Base-by-base conservation (phyloP, 108 stramenopile species). In the Cyclotella choctawhatcheeana region DNA sequence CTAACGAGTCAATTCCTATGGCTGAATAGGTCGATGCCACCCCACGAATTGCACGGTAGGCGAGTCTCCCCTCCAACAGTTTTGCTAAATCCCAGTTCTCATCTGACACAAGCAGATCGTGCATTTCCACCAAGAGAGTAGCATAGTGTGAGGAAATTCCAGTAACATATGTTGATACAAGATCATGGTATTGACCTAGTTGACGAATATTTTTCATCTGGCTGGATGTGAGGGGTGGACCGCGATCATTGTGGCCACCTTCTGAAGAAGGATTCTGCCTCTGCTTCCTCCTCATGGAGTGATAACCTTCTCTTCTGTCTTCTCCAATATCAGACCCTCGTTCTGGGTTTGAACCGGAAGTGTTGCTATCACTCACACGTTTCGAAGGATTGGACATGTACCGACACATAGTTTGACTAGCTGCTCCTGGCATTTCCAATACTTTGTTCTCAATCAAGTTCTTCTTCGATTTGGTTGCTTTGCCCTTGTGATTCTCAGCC, bases 81-180 rank as follows among this genome's bases (percentile, higher is more conserved):
- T 71, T 78, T 44, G 77, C 77, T 25, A 78, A 44, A 35, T 44
- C 69, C 77, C 77, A 78, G 54, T 78, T 78, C 37, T 56, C 77
- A 65, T 78, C 77, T 18, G 8, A 0, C 1, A 29, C 45, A 0
- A 78, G 77, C 34, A 71, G 37, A 51, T 21, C 63, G 31, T 35
- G 21, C 77, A 78, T 78, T 66, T 71, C 69, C n/a, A 52, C 22
- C 26, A 78, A 29, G 21, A 78, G 55, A 24, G 58, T 71, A 24
- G 77, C 77, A 43, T 59, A 78, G 31, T 78, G 77, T 21, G 33
- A 45, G 31, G 64, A 34, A 66, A 69, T 78, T 18, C 77, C 77
- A 10, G 58, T 64, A 31, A 78, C 52, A 52, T 66, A 78, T 10
- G 77, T 64, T 5, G 77, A 66, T 21, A 78, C 77, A 26, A 78